Evolutionary conservation across 805 yeast genomes (phyloP).

Genomic region (Saccharomycopsis schoenii): DNA sequence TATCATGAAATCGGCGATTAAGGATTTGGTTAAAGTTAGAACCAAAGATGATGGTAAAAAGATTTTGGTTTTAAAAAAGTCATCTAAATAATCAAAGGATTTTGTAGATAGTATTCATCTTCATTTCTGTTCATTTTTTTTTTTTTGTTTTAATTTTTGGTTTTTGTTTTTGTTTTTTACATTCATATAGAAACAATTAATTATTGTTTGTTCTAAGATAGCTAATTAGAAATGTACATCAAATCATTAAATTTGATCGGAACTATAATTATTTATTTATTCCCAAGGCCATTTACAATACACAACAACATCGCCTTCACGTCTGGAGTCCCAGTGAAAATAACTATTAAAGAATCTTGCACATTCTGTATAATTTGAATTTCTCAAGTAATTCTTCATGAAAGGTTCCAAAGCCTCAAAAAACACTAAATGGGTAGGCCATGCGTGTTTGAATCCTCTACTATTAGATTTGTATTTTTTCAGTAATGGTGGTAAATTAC

Average conservation of each 20-base stretch:
- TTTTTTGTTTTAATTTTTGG: not conserved
- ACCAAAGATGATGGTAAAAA: slow-evolving; percentile 27
- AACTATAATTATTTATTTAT: slow-evolving; percentile 8
- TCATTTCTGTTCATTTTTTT: not conserved
- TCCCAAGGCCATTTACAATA: slow-evolving; percentile 37
- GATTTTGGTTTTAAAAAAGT: slow-evolving; percentile 13
- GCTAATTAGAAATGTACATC: not conserved
- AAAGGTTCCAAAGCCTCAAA: slow-evolving; percentile 53
- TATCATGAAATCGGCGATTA: slow-evolving; percentile 47
- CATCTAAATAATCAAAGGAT: not conserved
- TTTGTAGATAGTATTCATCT: not conserved
- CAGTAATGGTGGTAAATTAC: slow-evolving; percentile 38
- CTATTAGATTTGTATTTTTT: slow-evolving; percentile 22
- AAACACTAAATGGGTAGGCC: slow-evolving; percentile 70
- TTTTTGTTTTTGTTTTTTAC: not conserved
- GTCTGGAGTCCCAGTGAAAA: slow-evolving; percentile 78
- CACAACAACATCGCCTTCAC: slow-evolving; percentile 70
- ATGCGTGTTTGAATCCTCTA: slow-evolving; percentile 29
- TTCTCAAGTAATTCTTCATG: slow-evolving; percentile 32
- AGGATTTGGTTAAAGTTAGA: slow-evolving; percentile 44
- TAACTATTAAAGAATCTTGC: slow-evolving; percentile 63
- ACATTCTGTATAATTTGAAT: slow-evolving; percentile 36
- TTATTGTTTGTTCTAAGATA: not conserved
- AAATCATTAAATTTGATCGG: not conserved
- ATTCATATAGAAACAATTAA: not conserved